Evolutionary conservation across 352 stramenopile genomes (phyloP), one percentile per base, ranked within the genome.

Genomic region (Phytophthora tubulina): DNA sequence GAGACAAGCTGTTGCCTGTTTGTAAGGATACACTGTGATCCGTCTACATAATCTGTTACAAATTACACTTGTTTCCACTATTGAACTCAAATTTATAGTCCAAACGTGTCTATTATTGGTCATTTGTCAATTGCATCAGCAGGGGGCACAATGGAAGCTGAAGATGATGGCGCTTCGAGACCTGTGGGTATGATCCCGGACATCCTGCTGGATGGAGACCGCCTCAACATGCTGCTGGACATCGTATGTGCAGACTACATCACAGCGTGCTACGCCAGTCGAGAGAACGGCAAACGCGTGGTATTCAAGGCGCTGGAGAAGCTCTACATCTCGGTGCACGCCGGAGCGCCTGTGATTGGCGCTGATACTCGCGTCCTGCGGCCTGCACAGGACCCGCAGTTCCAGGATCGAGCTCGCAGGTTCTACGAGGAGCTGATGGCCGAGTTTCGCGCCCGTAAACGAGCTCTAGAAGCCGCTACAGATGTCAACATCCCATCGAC

Each of bases 161-260:
- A 65, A 14, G 73, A 75, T 32, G 55, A 71, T 39, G 46, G 36
- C 59, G 39, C 44, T 36, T 52, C 61, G 44, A 39, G 70, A 11
- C 73, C 70, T 31, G 48, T 48, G 21, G 66, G 70, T 35, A 78
- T 81, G 66, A 78, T 90, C 42, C 79, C 81, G 14, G 83, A 90
- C 61, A 80, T 92, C 31, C 61, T 92, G 53, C 84, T 94, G 55
- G 86, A 95, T 58, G 83, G 69, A 41, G 88, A 96, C 72, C 81
- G 86, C 4, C 82, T 96, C 49, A 89, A 89, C 70, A 92, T 96
- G 86, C 72, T 96, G 58, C 82, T 96, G 49, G 89, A 96, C 65
- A 83, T 95, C 42, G 87, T 94, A 66, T 95, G 86, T 68, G 86
- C 83, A 21, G 87, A 96, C 81, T 96, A 93, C 76, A 86, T 96